phyloP scores from a whole-genome alignment of 2,329 filamentous ascomycete genomes.

The Microdochium paspali region DNA sequence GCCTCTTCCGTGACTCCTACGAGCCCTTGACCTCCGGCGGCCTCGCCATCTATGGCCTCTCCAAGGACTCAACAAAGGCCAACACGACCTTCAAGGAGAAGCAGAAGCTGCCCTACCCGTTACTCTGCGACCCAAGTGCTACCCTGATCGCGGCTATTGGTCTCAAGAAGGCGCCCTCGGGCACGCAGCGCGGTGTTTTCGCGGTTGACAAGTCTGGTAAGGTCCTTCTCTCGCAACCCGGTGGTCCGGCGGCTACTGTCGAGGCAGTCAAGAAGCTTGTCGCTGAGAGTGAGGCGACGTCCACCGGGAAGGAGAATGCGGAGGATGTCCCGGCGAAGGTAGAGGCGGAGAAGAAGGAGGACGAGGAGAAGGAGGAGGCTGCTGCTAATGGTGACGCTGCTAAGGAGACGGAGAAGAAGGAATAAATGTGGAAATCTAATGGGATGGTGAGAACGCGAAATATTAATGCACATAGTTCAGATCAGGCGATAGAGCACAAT shows the following conservation, averaged over 20 bases:
- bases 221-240: constrained; percentile 64
- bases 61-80: constrained; percentile 76
- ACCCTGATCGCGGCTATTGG: constrained; percentile 78
- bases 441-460: no score
- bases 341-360: constrained; percentile 3
- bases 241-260: constrained; percentile 69
- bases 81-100: constrained; percentile 91
- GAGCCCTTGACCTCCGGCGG: constrained; percentile 66
- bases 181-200: constrained; percentile 80
- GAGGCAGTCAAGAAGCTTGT: constrained; percentile 68
- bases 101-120: constrained; percentile 78
- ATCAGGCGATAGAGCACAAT: not conserved
- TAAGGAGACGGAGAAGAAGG: not conserved
- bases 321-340: constrained; percentile 17
- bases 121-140: constrained; percentile 72
- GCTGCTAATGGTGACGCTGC: not conserved
- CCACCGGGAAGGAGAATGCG: constrained; percentile 33
- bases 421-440: no score
- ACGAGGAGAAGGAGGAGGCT: constrained; percentile 5
- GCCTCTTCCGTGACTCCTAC: constrained; percentile 85
- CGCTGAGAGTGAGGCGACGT: constrained; percentile 21
- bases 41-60: constrained; percentile 82
- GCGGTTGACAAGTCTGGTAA: constrained; percentile 76
- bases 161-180: constrained; percentile 75
- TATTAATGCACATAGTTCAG: no score